Evolutionary conservation across 805 yeast species (phyloP), one percentile per base, ranked within the genome.

Genomic region (Zygotorulaspora sp.): DNA sequence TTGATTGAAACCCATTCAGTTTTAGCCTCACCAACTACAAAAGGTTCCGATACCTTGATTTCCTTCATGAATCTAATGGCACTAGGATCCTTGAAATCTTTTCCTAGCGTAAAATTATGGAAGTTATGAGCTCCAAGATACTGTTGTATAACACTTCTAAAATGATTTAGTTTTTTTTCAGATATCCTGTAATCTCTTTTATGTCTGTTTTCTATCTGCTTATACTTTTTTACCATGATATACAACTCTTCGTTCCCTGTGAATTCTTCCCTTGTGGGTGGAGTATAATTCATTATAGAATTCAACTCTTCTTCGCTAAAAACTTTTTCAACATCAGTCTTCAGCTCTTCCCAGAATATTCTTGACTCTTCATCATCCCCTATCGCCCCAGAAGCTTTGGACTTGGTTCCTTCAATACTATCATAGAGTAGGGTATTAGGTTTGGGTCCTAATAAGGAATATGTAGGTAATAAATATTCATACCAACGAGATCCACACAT

Each of bases 1-100:
- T 90, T 89, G 55, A 92, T 82, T 2, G 96, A 85, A 2, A 86
- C 74, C 98, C 98, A 92, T 58, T 92, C 97, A 5, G 96, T 88
- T 35, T 83, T 83, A 5, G 92, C 83, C 32, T 85, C 88, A 55
- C 89, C 85, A 49, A 90, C 89, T 35, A 87, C 81, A 61, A 87
- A 85, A 2, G 97, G 97, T 2, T 85, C 94, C 12, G 88, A 75
- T 0, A 87, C 95, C 1, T 74, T 71, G 33, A 90, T 72, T 13
- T 75, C 66, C 53, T 84, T 84, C 87, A 92, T 89, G 59, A 68
- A 84, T 53, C 98, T 72, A 35, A 74, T 70, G 2, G 97, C 83
- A 46, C 95, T 82, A 13, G 95, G 81, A 55, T 92, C 97, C 48
- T 77, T 83, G 65, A 74, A 86, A 10, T 68, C 63, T 58, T 86